Conservation (phyloP, 2,329 filamentous ascomycete genomes). For the Stagonosporopsis chrysanthemi region DNA sequence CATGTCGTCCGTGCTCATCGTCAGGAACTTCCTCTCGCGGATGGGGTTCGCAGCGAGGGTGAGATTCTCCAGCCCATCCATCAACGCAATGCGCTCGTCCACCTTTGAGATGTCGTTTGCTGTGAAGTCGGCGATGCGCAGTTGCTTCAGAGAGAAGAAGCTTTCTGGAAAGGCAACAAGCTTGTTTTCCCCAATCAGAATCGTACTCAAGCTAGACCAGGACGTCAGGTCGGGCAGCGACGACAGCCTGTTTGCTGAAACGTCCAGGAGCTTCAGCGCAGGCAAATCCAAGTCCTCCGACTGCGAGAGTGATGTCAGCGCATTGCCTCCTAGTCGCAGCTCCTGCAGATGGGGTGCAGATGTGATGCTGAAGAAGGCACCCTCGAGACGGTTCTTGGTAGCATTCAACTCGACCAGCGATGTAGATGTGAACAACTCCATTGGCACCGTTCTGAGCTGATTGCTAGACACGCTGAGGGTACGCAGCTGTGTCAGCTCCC, state of each 20-base stretch:
- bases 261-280: constrained; percentile 73
- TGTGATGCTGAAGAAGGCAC: constrained; percentile 70
- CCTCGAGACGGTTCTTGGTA: constrained; percentile 79
- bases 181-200: constrained; percentile 83
- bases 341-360: constrained; percentile 71
- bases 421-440: constrained; percentile 70
- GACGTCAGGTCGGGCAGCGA: constrained; percentile 74
- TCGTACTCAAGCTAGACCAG: constrained; percentile 75
- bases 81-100: constrained; percentile 77
- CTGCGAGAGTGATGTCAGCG: constrained; percentile 64
- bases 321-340: constrained; percentile 80
- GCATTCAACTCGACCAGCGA: constrained; percentile 77
- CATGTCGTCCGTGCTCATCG: constrained; percentile 79
- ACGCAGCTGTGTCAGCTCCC: constrained; percentile 72
- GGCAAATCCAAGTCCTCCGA: constrained; percentile 68
- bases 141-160: constrained; percentile 70
- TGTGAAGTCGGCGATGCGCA: constrained; percentile 82
- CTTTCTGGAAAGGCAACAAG: constrained; percentile 78
- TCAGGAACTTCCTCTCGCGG: constrained; percentile 84
- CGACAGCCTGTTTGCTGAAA: constrained; percentile 83
- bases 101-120: constrained; percentile 82
- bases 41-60: constrained; percentile 89
- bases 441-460: constrained; percentile 73
- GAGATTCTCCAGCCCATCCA: constrained; percentile 79
- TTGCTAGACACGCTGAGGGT: constrained; percentile 84